Evolutionary conservation across 768 basidiomycete species (phyloP).

Genomic region (Suillus lakei): DNA sequence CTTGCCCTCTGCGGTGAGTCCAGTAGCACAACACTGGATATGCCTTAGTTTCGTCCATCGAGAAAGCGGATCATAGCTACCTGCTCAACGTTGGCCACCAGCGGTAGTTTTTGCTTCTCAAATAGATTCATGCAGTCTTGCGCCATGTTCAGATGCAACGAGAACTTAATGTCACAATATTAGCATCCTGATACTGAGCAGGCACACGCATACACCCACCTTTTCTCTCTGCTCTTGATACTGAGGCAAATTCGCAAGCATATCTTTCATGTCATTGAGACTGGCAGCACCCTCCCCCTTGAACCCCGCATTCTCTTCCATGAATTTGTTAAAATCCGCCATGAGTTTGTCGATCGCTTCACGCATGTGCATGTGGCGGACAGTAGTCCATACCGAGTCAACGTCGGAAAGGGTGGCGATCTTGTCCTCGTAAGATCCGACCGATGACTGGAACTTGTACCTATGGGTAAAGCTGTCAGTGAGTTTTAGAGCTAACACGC

Average conservation of each 20-base stretch:
- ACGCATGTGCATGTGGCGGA: conserved; percentile 98
- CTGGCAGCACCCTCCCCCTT: conserved; percentile 89
- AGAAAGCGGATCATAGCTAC: conserved; percentile 36
- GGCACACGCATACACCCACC: conserved; percentile 43
- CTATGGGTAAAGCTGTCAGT: conserved; percentile 42
- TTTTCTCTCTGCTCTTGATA: conserved; percentile 96
- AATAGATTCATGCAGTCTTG: conserved; percentile 97
- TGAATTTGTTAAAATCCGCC: conserved; percentile 93
- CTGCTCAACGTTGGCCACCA: conserved; percentile 91
- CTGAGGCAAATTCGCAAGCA: conserved; percentile 94
- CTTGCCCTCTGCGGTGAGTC: conserved; percentile 89
- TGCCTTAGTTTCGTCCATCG: conserved; percentile 1
- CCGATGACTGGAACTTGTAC: conserved; percentile 91
- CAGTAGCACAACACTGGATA: conserved; percentile 88
- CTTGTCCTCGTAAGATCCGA: conserved; percentile 88
- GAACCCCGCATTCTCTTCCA: conserved; percentile 94
- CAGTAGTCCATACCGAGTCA: conserved; percentile 89
- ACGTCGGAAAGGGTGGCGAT: conserved; percentile 82
- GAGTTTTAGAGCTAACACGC: conserved; percentile 11
- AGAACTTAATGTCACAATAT: conserved; percentile 64
- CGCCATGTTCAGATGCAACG: conserved; percentile 95
- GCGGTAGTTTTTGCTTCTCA: conserved; percentile 82
- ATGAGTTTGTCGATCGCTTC: conserved; percentile 98
- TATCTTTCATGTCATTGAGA: conserved; percentile 98
- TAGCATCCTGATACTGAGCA: not conserved